Evolutionary conservation across 371 early-diverging fungal genomes (phyloP).

Genomic region (Mucor racemosus): DNA sequence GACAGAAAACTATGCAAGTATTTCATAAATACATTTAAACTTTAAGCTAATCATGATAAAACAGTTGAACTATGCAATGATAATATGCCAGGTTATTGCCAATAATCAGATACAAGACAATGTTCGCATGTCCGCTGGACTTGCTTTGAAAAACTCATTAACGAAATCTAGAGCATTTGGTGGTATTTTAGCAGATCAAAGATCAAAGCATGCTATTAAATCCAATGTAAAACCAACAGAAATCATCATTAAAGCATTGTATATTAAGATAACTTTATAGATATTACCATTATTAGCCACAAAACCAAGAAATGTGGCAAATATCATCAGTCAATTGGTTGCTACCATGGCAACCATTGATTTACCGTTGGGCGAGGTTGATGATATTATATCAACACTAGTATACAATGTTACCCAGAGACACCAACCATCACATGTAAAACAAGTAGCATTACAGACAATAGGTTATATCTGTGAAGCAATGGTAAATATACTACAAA

Average conservation of each 20-base stretch:
- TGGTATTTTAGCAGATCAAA: not conserved
- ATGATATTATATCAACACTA: not conserved
- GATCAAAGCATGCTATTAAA: not conserved
- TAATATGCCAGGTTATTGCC: not conserved
- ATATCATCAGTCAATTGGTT: constrained; percentile 7
- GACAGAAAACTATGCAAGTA: constrained; percentile 8
- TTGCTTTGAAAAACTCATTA: constrained; percentile 4
- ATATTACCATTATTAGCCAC: not conserved
- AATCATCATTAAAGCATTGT: not conserved
- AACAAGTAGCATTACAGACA: constrained; percentile 5
- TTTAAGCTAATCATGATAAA: not conserved
- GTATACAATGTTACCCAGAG: not conserved
- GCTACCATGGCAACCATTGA: not conserved
- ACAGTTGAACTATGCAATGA: not conserved
- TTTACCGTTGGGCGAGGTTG: not conserved
- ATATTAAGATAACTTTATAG: not conserved
- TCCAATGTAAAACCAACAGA: not conserved
- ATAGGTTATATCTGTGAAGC: constrained; percentile 15
- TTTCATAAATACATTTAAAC: not conserved
- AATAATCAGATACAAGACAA: not conserved
- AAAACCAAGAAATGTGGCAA: constrained; percentile 4
- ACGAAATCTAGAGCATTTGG: not conserved
- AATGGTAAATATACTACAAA: not conserved
- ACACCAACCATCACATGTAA: not conserved
- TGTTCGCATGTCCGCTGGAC: constrained; percentile 5